Evolutionary conservation across 2,329 filamentous ascomycete genomes (phyloP).

Genomic region (Whalleya microplaca): DNA sequence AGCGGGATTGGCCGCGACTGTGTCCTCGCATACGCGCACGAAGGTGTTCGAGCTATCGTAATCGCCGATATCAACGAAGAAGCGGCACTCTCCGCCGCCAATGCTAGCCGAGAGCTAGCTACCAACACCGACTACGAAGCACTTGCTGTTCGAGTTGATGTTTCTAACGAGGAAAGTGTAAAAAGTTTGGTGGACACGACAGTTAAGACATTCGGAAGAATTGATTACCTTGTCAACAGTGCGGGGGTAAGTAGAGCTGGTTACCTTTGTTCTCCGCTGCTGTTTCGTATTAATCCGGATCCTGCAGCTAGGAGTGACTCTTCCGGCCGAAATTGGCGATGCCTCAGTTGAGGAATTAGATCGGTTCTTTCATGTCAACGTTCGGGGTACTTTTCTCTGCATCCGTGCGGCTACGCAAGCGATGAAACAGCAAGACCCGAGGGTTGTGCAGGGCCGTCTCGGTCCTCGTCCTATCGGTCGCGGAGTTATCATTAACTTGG

Average conservation of each 20-base stretch:
- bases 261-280: neutral
- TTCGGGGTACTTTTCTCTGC: slow-evolving; percentile 6
- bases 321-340: neutral
- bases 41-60: neutral
- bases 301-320: neutral
- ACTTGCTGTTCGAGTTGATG: neutral
- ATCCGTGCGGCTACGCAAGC: slow-evolving; percentile 2
- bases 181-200: neutral
- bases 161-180: neutral
- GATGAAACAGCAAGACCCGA: slow-evolving; percentile 7
- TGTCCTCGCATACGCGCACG: neutral
- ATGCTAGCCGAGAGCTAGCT: neutral
- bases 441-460: neutral
- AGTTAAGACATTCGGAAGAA: neutral
- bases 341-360: slow-evolving; percentile 8
- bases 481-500: slow-evolving; percentile 15
- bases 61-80: neutral
- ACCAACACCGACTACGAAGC: neutral
- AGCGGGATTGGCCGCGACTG: neutral
- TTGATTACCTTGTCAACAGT: slow-evolving; percentile 2
- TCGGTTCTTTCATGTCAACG: slow-evolving; percentile 16
- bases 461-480: slow-evolving; percentile 4
- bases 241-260: neutral
- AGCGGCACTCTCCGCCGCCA: neutral
- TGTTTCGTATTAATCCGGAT: neutral